Percentiles rank a stretch among this genome's conserved stretches.
These are phyloP conservation scores for Yueomyces sinensis DNA, from an alignment of 805 yeast genomes.

Conservation along the genomic window DNA sequence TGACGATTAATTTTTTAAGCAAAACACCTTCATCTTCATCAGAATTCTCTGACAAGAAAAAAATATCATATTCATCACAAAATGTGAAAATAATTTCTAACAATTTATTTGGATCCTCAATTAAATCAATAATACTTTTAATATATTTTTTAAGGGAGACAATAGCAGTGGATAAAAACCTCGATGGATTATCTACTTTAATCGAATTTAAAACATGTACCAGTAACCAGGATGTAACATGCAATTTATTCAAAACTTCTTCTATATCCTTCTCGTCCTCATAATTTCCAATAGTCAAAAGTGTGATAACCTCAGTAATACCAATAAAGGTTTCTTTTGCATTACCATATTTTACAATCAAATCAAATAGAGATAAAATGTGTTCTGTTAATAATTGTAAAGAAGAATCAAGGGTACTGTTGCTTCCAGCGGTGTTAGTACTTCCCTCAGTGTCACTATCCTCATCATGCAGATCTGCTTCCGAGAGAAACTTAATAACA, in stretches of 20 bases:
- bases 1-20: constrained; percentile 49
- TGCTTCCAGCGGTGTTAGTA: too few species aligned
- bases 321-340: constrained; percentile 71
- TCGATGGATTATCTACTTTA: constrained; percentile 62
- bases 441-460: too few species aligned
- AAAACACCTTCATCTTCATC: constrained; percentile 43
- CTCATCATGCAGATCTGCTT: not conserved
- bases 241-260: too few species aligned
- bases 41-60: constrained; percentile 32
- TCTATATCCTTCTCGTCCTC: too few species aligned
- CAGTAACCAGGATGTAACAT: too few species aligned
- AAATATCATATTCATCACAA: constrained; percentile 47
- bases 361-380: too few species aligned
- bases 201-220: constrained; percentile 33
- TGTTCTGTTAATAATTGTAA: too few species aligned
- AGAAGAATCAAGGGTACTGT: too few species aligned
- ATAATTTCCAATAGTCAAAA: too few species aligned
- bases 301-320: constrained; percentile 40
- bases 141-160: constrained; percentile 42
- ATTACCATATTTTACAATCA: constrained; percentile 37
- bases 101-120: constrained; percentile 27
- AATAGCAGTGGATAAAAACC: constrained; percentile 58
- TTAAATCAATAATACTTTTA: constrained; percentile 27
- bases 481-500: constrained; percentile 36
- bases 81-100: constrained; percentile 51